Evolutionary conservation across 306 rosid genomes (phyloP), one percentile per base, ranked within the genome.

Genomic region (Elaeagnus macrophylla): DNA sequence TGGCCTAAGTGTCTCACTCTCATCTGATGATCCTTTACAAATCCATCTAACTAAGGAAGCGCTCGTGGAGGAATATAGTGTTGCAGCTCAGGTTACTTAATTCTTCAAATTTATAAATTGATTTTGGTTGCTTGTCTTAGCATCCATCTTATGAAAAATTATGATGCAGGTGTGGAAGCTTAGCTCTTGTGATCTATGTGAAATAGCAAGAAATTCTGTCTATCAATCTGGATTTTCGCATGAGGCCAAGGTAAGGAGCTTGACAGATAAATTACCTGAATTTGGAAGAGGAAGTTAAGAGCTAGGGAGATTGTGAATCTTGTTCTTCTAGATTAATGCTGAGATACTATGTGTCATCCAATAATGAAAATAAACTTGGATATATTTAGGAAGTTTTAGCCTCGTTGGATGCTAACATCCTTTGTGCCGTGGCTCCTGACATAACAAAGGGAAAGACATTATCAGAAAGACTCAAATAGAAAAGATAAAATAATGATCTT

Each of bases 221-320:
- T 84, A 88, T 64, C 96, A 88, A 56, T 88, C 96, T 60, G 96
- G 96, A 63, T 88, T 88, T 72, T 74, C 96, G 44, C 91, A 77
- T 68, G 69, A 35, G 41, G 79, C 80, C 8, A 88, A 88, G 96
- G 96, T 88, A 74, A 67, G 50, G 56, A 55, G 19, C 59, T 19
- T 53, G 48, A 49, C 48, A 4, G 54, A 10, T 46, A 35, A 38
- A 56, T 45, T 48, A 25, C 32, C 32, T 25, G 32, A 25, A 3
- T 25, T 25, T 25, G 32, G 4, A 25, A 25, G 32, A 25, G 32
- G 32, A 25, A 25, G 3, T 5, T 25, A 1, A 25, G 32, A 25
- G 32, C 32, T 25, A 25, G 3, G 32, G 4, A 25, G 32, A 25
- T 25, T 25, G 4, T 25, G 32, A 25, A 25, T 25, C 32, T 25